Base-by-base conservation (phyloP, 2,329 filamentous ascomycete genomes). In the Chaetothyriales sp. region DNA sequence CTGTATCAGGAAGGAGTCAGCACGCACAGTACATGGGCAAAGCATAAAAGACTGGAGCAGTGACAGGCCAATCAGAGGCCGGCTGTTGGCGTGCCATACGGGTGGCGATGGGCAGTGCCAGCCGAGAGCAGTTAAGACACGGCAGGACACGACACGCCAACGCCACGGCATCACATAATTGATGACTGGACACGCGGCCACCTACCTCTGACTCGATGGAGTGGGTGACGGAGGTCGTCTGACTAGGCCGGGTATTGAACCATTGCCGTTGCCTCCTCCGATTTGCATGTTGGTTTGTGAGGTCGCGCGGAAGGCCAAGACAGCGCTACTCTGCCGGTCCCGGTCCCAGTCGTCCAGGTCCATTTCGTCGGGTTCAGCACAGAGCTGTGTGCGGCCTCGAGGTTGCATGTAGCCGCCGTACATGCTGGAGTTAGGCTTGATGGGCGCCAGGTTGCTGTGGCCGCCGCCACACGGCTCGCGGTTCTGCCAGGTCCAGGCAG, bases 211-310 rank as follows among this genome's bases (percentile, higher is more conserved):
- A 49, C 56, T 58, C 52, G 54, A 51, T 28, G 44, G 47, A 28
- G 50, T 51, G 44, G 58, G 58, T 25, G 58, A 60, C 5, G 59
- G 51, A 18, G 53, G 56, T 44, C 54, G 56, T 37, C 56, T 55
- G 33, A 50, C 46, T 18, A 58, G 46, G 89, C 64, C 92, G 90
- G 64, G 90, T 85, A 66, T 92, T 85, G 46, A 86, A 77, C 66
- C 92, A 85, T 22, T 18, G 20, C 18, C 8, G n/a, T 15, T 13
- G 15, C 44, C 44, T 2, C 3, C 44, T 5, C 55, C 58, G 37
- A 53, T 49, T 8, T 48, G 47, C 46, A 57, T 53, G 13, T 54
- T 52, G 22, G 46, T 48, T 20, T 48, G 57, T 25, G 51, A 54
- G 18, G 49, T 54, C n/a, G 50, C 53, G 37, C 50, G 51, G 13